phyloP scores from a whole-genome alignment of 2,329 filamentous ascomycete species.

The Botryotinia narcissicola region DNA sequence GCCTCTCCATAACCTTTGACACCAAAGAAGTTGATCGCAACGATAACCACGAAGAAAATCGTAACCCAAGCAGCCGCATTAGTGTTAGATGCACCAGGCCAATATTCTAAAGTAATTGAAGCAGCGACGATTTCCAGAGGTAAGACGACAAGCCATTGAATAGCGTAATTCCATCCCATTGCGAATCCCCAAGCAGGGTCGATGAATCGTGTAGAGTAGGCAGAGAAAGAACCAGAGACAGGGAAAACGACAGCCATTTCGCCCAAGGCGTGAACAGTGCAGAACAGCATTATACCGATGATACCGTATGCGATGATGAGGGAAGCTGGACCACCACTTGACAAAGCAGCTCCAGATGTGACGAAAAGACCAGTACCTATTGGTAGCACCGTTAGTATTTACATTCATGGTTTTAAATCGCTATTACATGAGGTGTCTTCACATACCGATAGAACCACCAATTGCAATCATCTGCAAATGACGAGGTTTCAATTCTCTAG shows the following conservation, averaged over 20 bases:
- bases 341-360: constrained; percentile 37
- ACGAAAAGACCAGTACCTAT: constrained; percentile 51
- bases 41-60: constrained; percentile 73
- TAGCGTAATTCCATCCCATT: constrained; percentile 84
- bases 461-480: constrained; percentile 61
- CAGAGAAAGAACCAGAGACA: constrained; percentile 84
- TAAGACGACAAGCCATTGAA: constrained; percentile 81
- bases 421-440: background rate
- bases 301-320: constrained; percentile 36
- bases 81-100: constrained; percentile 52
- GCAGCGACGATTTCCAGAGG: constrained; percentile 85
- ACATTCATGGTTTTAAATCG: background rate
- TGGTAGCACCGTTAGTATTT: constrained; percentile 44
- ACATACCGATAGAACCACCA: constrained; percentile 32
- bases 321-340: constrained; percentile 40
- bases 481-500: constrained; percentile 52
- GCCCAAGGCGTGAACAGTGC: constrained; percentile 81
- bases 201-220: constrained; percentile 88
- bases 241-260: constrained; percentile 92
- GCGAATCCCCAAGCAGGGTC: constrained; percentile 93
- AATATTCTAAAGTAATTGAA: constrained; percentile 77
- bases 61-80: constrained; percentile 69
- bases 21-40: constrained; percentile 82
- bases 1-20: constrained; percentile 86
- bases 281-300: constrained; percentile 54